Evolutionary conservation across 805 yeast genomes (phyloP), one percentile per base, ranked within the genome.

Genomic region (Teunomyces gatunensis): DNA sequence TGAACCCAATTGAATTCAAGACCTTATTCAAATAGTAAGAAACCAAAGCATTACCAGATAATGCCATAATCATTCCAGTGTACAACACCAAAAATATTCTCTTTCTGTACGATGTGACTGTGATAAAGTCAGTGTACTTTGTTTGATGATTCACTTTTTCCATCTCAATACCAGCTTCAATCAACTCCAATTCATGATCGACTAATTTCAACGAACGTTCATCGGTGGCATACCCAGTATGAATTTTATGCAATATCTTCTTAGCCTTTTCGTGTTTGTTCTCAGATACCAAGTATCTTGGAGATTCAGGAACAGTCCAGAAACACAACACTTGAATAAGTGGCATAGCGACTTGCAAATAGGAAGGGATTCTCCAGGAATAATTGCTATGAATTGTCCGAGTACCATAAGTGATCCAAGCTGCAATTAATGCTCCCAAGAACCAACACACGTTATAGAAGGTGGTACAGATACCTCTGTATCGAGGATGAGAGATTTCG

Each of bases 301-400:
- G 65, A 4, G 63, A 58, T 42, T 60, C 65, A 3, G 65, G 64
- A 44, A 75, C 65, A 36, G 44, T 52, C 63, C 60, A 71, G 40
- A 74, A 48, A 29, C 71, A 56, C 2, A 51, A 1, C 5, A 68
- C 23, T 55, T 77, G 81, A 23, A 74, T 13, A 3, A 71, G 17
- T 3, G 85, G 82, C 51, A 75, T 64, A 17, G 68, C 56, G 35
- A 74, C 79, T 63, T 81, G 85, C 39, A 80, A 49, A 44, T 69
- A 69, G 13, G 81, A 68, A 34, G 85, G 85, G 45, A 80, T 65
- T 63, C 81, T 76, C 84, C 84, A 80, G 25, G 73, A 64, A 69
- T 74, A 73, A 34, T 64, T 57, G 39, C 32, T 52, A 6, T 37
- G 49, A 12, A 67, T 49, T 17, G 55, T 51, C 41, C 68, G 60